Percentiles rank a stretch among this genome's conserved stretches.
phyloP scores from a whole-genome alignment of 306 rosid genomes.

The Cotoneaster glaucophyllus region DNA sequence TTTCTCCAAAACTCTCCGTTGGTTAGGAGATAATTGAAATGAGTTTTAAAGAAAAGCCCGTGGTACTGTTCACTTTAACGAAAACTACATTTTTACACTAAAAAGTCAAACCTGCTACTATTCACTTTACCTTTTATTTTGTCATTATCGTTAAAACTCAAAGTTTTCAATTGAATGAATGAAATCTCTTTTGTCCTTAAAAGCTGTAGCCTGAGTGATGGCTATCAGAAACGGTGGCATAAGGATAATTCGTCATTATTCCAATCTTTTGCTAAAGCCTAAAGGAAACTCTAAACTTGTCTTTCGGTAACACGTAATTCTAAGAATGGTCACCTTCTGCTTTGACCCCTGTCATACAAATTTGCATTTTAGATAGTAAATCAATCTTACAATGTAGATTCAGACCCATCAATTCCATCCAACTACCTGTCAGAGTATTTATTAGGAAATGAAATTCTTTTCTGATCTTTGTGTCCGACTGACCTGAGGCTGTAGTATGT shows the following conservation, averaged over 20 bases:
- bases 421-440: not conserved
- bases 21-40: not conserved
- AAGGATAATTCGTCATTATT: not conserved
- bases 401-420: not conserved
- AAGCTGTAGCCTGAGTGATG: not conserved
- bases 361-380: not conserved
- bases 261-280: constrained; percentile 23
- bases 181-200: not conserved
- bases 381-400: not conserved
- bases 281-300: constrained; percentile 4
- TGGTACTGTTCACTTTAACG: no score
- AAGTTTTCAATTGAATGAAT: no score
- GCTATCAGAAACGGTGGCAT: no score
- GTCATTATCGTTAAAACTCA: no score
- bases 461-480: no score
- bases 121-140: no score
- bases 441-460: no score
- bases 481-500: no score
- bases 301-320: constrained; percentile 32
- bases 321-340: not conserved
- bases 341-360: not conserved
- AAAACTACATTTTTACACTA: no score
- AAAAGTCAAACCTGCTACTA: no score
- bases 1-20: accelerated
- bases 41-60: no score